These are phyloP conservation scores for Zostera marina DNA, from an alignment of 116 monocot species.

Conservation along the genomic window DNA sequence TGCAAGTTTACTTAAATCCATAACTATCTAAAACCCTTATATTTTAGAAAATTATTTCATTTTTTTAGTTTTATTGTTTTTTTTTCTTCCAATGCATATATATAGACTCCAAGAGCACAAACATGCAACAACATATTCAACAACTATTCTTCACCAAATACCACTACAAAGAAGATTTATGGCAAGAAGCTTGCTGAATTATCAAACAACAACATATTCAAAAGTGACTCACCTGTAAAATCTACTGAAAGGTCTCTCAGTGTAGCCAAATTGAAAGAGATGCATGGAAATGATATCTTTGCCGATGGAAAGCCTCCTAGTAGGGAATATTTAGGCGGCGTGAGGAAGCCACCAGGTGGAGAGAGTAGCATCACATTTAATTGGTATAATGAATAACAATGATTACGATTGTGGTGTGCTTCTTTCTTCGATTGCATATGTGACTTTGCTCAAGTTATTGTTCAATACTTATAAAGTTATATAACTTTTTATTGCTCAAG, in stretches of 20 bases:
- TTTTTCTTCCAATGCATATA: background rate
- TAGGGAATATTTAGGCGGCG: constrained; percentile 16
- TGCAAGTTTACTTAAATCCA: constrained; percentile 20
- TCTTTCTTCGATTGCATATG: no score
- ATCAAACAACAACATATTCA: constrained; percentile 59
- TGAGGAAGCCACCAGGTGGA: constrained; percentile 22
- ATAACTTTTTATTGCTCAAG: no score
- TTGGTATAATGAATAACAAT: no score
- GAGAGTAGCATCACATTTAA: constrained; percentile 16
- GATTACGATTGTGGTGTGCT: no score
- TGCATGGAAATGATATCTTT: constrained; percentile 22
- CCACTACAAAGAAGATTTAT: constrained; percentile 43
- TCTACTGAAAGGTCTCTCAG: constrained; percentile 44
- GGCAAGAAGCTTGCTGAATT: constrained; percentile 50
- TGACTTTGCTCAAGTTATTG: no score
- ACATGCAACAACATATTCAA: constrained; percentile 21
- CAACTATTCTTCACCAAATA: constrained; percentile 24
- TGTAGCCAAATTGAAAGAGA: constrained; percentile 52
- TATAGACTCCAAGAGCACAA: constrained; percentile 41
- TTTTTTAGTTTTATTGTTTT: background rate
- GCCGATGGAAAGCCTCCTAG: constrained; percentile 15
- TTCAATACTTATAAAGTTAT: no score
- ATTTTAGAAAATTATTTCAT: background rate
- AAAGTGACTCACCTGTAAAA: constrained; percentile 19
- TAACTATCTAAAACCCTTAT: background rate